phyloP scores from a whole-genome alignment of 768 basidiomycete species.

The Lactifluus subvellereus region DNA sequence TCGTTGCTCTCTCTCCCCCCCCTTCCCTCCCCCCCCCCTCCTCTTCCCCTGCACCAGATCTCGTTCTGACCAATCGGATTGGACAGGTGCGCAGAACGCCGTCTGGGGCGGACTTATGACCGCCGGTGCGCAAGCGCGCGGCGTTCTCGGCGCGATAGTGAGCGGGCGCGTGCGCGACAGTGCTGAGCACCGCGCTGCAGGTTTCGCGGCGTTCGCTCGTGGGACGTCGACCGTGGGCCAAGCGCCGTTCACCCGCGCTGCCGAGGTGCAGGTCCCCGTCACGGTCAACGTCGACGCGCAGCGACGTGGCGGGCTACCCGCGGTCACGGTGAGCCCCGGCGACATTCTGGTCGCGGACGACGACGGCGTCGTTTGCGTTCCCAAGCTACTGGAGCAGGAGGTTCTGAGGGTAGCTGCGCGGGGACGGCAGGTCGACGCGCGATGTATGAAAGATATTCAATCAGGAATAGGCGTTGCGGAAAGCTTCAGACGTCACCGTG shows the following conservation, averaged over 20 bases:
- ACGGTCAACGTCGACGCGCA: slow-evolving; percentile 35
- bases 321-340: slow-evolving; percentile 58
- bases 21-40: not conserved
- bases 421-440: slow-evolving; percentile 59
- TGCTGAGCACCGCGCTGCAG: slow-evolving; percentile 60
- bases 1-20: slow-evolving; percentile 11
- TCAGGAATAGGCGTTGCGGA: slow-evolving; percentile 68
- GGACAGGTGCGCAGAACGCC: slow-evolving; percentile 65
- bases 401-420: slow-evolving; percentile 55
- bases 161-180: slow-evolving; percentile 84
- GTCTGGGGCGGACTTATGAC: slow-evolving; percentile 95
- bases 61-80: not conserved
- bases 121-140: slow-evolving; percentile 69
- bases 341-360: slow-evolving; percentile 85
- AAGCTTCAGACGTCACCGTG: slow-evolving; percentile 74
- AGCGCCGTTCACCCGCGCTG: slow-evolving; percentile 75
- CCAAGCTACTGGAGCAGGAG: slow-evolving; percentile 43
- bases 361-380: slow-evolving; percentile 85
- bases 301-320: slow-evolving; percentile 42
- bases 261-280: slow-evolving; percentile 65
- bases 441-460: slow-evolving; percentile 68
- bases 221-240: slow-evolving; percentile 84
- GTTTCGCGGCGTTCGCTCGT: slow-evolving; percentile 79
- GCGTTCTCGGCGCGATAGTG: slow-evolving; percentile 70
- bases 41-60: not conserved